phyloP scores from a whole-genome alignment of 768 basidiomycete species.

The Boletus barrowsii region DNA sequence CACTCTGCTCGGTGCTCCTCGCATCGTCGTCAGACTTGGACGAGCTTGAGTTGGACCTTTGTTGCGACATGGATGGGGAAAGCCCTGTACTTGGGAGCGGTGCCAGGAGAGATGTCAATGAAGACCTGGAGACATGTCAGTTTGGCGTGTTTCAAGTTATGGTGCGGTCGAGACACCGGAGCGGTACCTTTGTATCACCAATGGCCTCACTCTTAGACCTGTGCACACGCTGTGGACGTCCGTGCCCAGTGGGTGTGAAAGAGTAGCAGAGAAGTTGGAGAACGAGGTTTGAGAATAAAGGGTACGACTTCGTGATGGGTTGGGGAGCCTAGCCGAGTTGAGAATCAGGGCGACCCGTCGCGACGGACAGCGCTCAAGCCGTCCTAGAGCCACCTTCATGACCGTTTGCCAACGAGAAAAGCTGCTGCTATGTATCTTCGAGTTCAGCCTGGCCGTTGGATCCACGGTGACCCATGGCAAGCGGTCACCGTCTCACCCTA shows the following conservation, averaged over 20 bases:
- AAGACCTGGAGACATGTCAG: constrained; percentile 17
- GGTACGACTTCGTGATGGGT: background rate
- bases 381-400: constrained; percentile 18
- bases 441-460: too few species aligned
- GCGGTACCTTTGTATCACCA: constrained; percentile 14
- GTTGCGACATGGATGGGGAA: constrained; percentile 21
- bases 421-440: too few species aligned
- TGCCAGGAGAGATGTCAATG: background rate
- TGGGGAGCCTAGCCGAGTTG: constrained; percentile 11
- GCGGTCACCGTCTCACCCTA: too few species aligned
- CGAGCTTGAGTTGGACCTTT: constrained; percentile 14
- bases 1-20: constrained; percentile 19
- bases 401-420: background rate
- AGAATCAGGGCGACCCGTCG: constrained; percentile 10
- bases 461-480: too few species aligned
- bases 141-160: background rate
- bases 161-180: background rate
- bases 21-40: constrained; percentile 22
- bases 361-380: constrained; percentile 11
- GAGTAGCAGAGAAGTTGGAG: background rate
- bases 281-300: background rate
- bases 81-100: background rate
- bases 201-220: background rate
- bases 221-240: background rate
- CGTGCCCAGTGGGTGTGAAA: background rate